Evolutionary conservation across 2,329 filamentous ascomycete genomes (phyloP), one percentile per base, ranked within the genome.

Genomic region (Alternaria angustiovoidea): DNA sequence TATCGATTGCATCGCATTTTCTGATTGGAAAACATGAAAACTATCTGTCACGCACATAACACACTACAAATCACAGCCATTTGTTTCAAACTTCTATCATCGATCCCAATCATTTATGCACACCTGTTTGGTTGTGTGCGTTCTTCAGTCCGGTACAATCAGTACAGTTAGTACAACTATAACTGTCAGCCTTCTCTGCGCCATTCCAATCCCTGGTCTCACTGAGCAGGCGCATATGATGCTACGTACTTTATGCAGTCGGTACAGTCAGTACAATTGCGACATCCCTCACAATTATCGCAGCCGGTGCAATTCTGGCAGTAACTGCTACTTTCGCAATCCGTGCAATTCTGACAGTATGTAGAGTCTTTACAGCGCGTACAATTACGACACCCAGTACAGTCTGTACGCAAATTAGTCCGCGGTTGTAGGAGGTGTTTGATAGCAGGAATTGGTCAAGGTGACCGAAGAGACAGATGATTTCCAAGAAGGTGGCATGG

Each of bases 61-160:
- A 48, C 9, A 26, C 14, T 38, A 18, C 46, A 9, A 24, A 20
- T 20, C 16, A 7, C 32, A 24, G 7, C n/a, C 5, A 22, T 8
- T 9, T 18, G 14, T 4, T 38, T 36, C 18, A 14, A 38, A 24
- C 9, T 9, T 38, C 14, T 2, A 38, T 41, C 30, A 51, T 32
- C 18, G 14, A 30, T 42, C 22, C 12, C 16, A 43, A 26, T 46
- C 28, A 52, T 32, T 57, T 48, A 30, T 63, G 61, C 9, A 63
- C 53, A 20, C 51, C 53, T 6, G 30, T 61, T 51, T 63, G 28
- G 11, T 63, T 57, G 4, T 54, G 47, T 16, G 42, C 52, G 20
- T 59, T 47, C 43, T 49, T 61, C 20, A 63, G 22, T 16, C 61
- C 61, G 30, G 34, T 49, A 20, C 61, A 63, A 39, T 60, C 46